phyloP scores from a whole-genome alignment of 2,329 filamentous ascomycete genomes.

The Ophiostoma montium region DNA sequence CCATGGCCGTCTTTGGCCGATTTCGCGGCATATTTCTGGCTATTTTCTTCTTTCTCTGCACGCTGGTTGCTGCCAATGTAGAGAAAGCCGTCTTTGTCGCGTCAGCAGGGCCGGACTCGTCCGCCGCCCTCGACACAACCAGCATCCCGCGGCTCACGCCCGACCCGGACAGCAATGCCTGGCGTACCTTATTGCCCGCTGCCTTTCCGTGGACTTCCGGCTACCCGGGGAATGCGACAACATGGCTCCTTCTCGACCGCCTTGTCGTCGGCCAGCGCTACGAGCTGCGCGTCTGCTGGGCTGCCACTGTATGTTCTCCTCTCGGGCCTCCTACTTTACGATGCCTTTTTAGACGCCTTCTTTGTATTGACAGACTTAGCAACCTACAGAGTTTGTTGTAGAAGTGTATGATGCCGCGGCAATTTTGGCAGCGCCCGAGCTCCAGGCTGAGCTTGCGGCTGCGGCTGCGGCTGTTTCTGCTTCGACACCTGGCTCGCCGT shows the following conservation, averaged over 20 bases:
- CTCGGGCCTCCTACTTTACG: background rate
- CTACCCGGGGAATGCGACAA: constrained; percentile 47
- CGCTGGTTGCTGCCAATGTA: constrained; percentile 49
- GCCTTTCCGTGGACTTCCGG: constrained; percentile 45
- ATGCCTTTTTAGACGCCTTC: no score
- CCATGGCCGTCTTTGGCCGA: background rate
- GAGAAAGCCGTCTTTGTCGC: constrained; percentile 80
- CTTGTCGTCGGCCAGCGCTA: constrained; percentile 64
- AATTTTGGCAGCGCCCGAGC: constrained; percentile 46
- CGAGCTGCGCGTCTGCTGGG: constrained; percentile 87
- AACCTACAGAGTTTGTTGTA: constrained; percentile 71
- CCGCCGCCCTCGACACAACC: constrained; percentile 11
- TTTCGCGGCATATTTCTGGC: constrained; percentile 5
- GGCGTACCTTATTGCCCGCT: constrained; percentile 52
- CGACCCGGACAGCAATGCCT: constrained; percentile 18
- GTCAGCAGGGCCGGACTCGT: constrained; percentile 33
- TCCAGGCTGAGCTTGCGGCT: constrained; percentile 45
- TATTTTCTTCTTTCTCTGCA: constrained; percentile 9
- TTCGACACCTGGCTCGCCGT: constrained; percentile 4
- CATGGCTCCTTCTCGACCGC: constrained; percentile 66
- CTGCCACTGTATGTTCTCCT: constrained; percentile 53
- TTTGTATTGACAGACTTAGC: constrained; percentile 32
- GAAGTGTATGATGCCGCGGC: constrained; percentile 46
- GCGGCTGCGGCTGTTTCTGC: no score
- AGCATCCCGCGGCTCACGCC: constrained; percentile 7